Conservation (phyloP, 179 eudicot species). For the Drosera spatulata region DNA sequence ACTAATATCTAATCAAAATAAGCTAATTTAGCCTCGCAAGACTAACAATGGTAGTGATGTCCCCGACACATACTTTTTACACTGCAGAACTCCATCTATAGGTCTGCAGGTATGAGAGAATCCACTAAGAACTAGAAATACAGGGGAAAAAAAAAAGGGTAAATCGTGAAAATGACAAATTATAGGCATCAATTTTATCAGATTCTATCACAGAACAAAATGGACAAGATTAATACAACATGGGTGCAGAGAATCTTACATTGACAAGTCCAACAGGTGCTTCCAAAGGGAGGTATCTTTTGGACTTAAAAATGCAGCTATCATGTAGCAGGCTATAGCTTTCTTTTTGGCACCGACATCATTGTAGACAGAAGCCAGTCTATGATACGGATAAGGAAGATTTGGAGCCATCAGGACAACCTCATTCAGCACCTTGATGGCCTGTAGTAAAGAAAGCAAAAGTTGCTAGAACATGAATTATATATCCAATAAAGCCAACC, state of each 20-base stretch:
- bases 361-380: constrained; percentile 56
- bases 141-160: too few relatives aligned
- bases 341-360: constrained; percentile 49
- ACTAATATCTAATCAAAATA: too few relatives aligned
- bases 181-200: too few relatives aligned
- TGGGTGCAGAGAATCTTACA: constrained; percentile 34
- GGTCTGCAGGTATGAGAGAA: too few relatives aligned
- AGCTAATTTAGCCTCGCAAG: too few relatives aligned
- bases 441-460: constrained; percentile 28
- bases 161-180: too few relatives aligned
- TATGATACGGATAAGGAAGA: constrained; percentile 73
- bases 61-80: too few relatives aligned
- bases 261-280: constrained; percentile 49
- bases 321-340: constrained; percentile 54
- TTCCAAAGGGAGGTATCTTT: constrained; percentile 75
- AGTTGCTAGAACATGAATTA: constrained; percentile 1
- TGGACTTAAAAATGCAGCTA: constrained; percentile 76
- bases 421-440: constrained; percentile 49
- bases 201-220: too few relatives aligned
- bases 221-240: too few relatives aligned
- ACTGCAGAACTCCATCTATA: too few relatives aligned
- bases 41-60: too few relatives aligned
- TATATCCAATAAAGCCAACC: not conserved
- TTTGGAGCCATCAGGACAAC: constrained; percentile 67
- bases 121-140: too few relatives aligned